Evolutionary conservation across 306 rosid species (phyloP), one percentile per base, ranked within the genome.

Genomic region (Echinosophora koreensis): DNA sequence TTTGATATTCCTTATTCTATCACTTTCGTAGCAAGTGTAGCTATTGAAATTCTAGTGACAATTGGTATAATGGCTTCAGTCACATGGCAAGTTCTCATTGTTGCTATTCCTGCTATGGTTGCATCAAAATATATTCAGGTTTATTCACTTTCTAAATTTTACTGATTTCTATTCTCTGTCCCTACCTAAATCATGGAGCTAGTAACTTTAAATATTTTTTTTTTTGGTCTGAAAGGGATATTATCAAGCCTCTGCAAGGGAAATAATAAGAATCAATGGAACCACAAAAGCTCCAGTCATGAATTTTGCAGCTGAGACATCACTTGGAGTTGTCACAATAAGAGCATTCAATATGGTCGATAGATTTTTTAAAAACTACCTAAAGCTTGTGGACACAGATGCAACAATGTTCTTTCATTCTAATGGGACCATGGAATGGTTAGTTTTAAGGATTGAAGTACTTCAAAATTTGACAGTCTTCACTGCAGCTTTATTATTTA

Each of bases 211-310:
- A 61, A 32, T 9, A 3, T 35, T 63, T 4, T 39, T 51, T 17
- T 3, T 61, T 54, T 46, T 8, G 32, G 16, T 22, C 4, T 41
- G 5, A 16, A 76, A 91, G 98, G 81, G 67, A 3, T 94, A 92
- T 49, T 92, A 94, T 88, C 90, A 70, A 86, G 89, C 97, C 66
- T 77, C 94, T 16, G 89, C 92, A 4, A 87, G 90, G 69, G 96
- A 94, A 80, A 77, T 92, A 63, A 83, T 89, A 62, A 83, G 97
- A 76, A 92, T 94, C 66, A 94, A 92, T 79, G 97, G 98, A 84
- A 92, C 92, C 55, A 88, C 97, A 39, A 94, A 94, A 83, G 96
- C 98, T 77, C 98, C 94, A 37, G 83, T 90, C 15, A 86, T 89
- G 89, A 92, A 94, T 73, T 90, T 76, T 84, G 88, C 91, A 67